Base-by-base conservation (phyloP, 106 monocot genomes). In the Dendrobium officinale region DNA sequence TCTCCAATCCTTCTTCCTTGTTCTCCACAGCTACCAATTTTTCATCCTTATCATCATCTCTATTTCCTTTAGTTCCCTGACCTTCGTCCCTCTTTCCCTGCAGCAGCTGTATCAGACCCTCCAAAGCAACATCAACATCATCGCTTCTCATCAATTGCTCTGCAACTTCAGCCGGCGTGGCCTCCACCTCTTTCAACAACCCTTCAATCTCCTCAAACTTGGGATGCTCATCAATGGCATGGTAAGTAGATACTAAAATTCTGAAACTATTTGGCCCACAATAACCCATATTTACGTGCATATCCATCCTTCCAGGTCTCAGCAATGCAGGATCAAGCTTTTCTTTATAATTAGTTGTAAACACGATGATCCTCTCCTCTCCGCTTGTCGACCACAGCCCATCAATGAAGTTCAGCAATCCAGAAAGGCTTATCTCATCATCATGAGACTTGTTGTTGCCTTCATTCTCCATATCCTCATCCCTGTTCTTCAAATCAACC, bases 321-420 rank as follows among this genome's bases (percentile, higher is more conserved):
- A 82, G 19, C 78, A 82, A 31, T 33, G 78, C 78, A 24, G 55
- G 61, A n/a, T 82, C 82, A 7, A 82, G 58, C 67, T 49, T 27
- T 17, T 82, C 77, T 67, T 77, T 82, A 33, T 82, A 77, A 61
- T 82, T 82, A 16, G 82, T 82, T 0, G 82, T 82, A 17, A 82
- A 77, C 0, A 82, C 29, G 20, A 82, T 77, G 59, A 82, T 75
- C 77, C 82, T 67, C 51, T 82, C 77, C 67, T 82, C 82, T 1
- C 77, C 77, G 16, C 77, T 77, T 6, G 67, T 76, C 27, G 82
- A 77, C 82, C 77, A 82, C 66, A 82, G 13, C 37, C 82, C 82
- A 31, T 82, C 77, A 0, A 75, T 51, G 49, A 77, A 77, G 67
- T 82, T 82, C 10, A 82, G 33, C 49, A 82, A 44, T 61, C 68